Evolutionary conservation across 768 basidiomycete species (phyloP).

Genomic region (Phaeolepiota aurea): DNA sequence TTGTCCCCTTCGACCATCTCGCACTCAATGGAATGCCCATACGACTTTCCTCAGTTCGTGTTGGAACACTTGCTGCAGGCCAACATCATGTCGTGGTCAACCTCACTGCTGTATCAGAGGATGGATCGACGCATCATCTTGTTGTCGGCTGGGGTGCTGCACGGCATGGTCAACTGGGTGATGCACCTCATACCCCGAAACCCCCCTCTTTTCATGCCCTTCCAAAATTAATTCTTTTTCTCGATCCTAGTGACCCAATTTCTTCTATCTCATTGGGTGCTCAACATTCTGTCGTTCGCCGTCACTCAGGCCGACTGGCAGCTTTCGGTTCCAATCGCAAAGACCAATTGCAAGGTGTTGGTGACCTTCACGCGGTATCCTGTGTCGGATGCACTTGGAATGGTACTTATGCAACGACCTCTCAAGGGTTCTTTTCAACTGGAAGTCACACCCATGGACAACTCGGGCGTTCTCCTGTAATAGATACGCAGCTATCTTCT

Average conservation of each 20-base stretch:
- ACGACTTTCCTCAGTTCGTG: slow-evolving; percentile 13
- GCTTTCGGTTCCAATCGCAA: slow-evolving; percentile 69
- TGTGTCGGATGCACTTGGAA: slow-evolving; percentile 70
- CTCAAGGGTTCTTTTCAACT: slow-evolving; percentile 26
- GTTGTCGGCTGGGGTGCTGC: slow-evolving; percentile 78
- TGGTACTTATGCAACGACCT: slow-evolving; percentile 47
- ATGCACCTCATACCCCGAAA: slow-evolving; percentile 12
- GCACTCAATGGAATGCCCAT: slow-evolving; percentile 14
- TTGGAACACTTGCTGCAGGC: slow-evolving; percentile 50
- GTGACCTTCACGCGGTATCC: slow-evolving; percentile 14
- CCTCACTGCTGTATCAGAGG: slow-evolving; percentile 19
- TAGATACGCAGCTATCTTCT: background rate
- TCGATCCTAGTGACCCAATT: slow-evolving; percentile 19
- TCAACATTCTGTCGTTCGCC: slow-evolving; percentile 44
- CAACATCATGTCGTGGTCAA: slow-evolving; percentile 64
- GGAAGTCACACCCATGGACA: slow-evolving; percentile 61
- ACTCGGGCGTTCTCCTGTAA: slow-evolving; percentile 31
- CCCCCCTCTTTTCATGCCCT: slow-evolving; percentile 19
- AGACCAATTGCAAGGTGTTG: slow-evolving; percentile 44
- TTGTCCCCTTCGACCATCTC: slow-evolving; percentile 35
- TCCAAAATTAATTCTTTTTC: slow-evolving; percentile 26
- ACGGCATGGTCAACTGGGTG: slow-evolving; percentile 80
- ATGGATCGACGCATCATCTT: slow-evolving; percentile 14
- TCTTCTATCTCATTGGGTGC: slow-evolving; percentile 29
- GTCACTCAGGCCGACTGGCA: slow-evolving; percentile 41